These are phyloP conservation scores for Diaporthe citriasiana DNA, from an alignment of 2,329 filamentous ascomycete species.

Conservation along the genomic window DNA sequence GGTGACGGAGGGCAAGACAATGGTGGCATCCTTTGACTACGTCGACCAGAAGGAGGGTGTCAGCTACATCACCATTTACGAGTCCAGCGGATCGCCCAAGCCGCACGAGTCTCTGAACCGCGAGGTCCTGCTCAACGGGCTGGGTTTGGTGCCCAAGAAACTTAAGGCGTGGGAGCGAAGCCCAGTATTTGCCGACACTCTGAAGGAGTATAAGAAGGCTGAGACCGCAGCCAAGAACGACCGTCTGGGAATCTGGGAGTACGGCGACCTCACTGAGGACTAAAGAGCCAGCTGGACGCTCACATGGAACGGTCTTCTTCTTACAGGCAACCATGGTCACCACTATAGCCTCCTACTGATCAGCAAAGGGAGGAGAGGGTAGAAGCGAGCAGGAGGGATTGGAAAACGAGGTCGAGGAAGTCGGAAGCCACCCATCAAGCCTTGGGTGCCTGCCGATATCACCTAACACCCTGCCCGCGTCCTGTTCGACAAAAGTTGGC, in stretches of 20 bases:
- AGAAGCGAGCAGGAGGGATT: not conserved
- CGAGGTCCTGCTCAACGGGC: constrained; percentile 84
- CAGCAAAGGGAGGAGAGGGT: not conserved
- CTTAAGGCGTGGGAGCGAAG: constrained; percentile 90
- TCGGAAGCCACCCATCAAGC: not conserved
- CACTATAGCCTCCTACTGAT: not conserved
- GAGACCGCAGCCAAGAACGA: constrained; percentile 85
- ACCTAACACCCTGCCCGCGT: not conserved
- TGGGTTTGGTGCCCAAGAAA: constrained; percentile 93
- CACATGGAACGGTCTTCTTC: not conserved
- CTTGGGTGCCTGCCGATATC: not conserved
- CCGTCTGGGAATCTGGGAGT: constrained; percentile 95
- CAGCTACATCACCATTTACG: constrained; percentile 89
- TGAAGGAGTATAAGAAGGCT: constrained; percentile 79
- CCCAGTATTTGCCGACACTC: constrained; percentile 75
- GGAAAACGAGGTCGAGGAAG: not conserved
- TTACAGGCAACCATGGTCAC: not conserved
- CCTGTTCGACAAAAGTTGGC: constrained; percentile 15
- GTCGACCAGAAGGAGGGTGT: constrained; percentile 83
- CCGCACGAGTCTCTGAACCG: constrained; percentile 87
- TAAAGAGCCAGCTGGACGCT: constrained; percentile 56
- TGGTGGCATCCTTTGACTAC: constrained; percentile 93
- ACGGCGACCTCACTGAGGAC: constrained; percentile 95
- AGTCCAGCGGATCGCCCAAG: constrained; percentile 74
- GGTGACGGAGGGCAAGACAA: constrained; percentile 78